Evolutionary conservation across 306 rosid genomes (phyloP).

Genomic region (Cyamopsis tetragonoloba): DNA sequence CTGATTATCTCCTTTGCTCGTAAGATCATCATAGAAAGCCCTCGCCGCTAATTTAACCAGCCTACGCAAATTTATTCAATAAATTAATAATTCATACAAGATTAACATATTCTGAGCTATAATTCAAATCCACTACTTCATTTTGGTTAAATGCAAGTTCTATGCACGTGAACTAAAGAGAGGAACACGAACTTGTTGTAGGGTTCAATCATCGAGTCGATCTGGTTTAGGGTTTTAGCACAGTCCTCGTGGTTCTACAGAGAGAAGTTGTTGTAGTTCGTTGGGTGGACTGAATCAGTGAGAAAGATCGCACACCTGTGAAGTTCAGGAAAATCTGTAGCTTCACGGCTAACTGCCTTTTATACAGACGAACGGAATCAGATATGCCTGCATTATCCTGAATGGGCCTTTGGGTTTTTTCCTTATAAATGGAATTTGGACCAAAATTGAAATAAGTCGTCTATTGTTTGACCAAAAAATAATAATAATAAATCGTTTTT

Average conservation of each 20-base stretch:
- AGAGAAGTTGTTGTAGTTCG: neutral
- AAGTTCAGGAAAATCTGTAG: neutral
- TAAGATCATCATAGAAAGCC: constrained; percentile 86
- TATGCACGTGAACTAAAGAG: neutral
- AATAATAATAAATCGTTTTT: too few relatives aligned
- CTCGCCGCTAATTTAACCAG: constrained; percentile 88
- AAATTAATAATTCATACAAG: neutral
- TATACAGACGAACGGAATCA: neutral
- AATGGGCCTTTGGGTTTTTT: neutral
- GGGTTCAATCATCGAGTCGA: constrained; percentile 30
- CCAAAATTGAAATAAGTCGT: too few relatives aligned
- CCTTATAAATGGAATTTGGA: neutral
- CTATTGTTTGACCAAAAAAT: too few relatives aligned
- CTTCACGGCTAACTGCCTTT: neutral
- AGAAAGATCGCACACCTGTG: neutral
- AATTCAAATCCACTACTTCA: neutral
- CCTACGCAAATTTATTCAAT: constrained; percentile 31
- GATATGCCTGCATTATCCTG: neutral
- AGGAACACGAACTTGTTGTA: constrained; percentile 58
- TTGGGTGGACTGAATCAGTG: neutral
- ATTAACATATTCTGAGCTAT: neutral
- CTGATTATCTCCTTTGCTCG: constrained; percentile 86
- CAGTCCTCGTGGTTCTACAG: neutral
- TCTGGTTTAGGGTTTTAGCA: neutral
- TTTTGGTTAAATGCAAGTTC: neutral